Evolutionary conservation across 192 early-diverging fungal genomes (phyloP), one percentile per base, ranked within the genome.

Genomic region (Backusella luteola): DNA sequence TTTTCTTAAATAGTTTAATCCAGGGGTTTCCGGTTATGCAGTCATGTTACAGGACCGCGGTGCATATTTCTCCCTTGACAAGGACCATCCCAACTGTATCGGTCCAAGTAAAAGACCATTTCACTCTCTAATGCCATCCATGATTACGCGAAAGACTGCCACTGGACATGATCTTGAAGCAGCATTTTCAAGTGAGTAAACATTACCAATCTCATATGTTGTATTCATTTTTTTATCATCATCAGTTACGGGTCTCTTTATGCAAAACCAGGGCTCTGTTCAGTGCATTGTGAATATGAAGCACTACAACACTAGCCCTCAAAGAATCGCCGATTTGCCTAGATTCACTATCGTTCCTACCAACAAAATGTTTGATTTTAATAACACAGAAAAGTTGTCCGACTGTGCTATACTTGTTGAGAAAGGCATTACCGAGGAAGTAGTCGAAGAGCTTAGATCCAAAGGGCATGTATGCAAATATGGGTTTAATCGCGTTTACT

Each of bases 261-360:
- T 91, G 87, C 94, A 95, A 79, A 93, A 93, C 21, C 93, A 94
- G 82, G 93, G 93, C 15, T 92, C 94, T 41, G 79, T 94, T 3
- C 94, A 95, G 83, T 89, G 91, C 7, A 80, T 95, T 71, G 68
- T 94, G 42, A 93, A 93, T 73, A 79, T 91, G 23, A 66, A 89
- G 38, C 84, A 86, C 71, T 89, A 88, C 59, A 78, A 80, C 4
- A 84, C 86, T 73, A 82, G 81, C 52, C 87, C 90, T 53, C 94
- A 95, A 80, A 76, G 72, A 3, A 14, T 44, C 9, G 88, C 91
- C n/a, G 76, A 95, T 78, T 72, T 82, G 1, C 91, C 90, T 70
- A 83, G 94, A 46, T 82, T 94, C 66, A 89, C 88, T 80, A 85
- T 94, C 59, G 76, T 75, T 1, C 84, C 90, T 6, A 23, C 52